A percentile compares a stretch with the other conserved stretches of the same genome.
phyloP scores from a whole-genome alignment of 306 rosid species.

The Phaseolus lunatus region DNA sequence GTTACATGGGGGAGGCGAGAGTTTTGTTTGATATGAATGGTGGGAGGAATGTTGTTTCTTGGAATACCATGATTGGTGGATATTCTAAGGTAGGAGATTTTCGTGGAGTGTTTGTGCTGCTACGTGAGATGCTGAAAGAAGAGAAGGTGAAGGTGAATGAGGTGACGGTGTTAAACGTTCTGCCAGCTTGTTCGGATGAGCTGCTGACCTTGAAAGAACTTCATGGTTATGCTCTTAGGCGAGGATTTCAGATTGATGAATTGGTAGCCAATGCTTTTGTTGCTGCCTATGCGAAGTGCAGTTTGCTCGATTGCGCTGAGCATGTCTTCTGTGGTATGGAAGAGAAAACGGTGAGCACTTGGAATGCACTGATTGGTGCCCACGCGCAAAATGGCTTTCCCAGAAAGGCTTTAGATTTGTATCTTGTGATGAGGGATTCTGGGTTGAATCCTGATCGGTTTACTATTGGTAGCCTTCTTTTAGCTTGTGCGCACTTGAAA shows the following conservation, averaged over 20 bases:
- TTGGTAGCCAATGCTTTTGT: conserved; percentile 77
- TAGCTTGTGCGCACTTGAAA: conserved; percentile 69
- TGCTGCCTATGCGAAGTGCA: conserved; percentile 75
- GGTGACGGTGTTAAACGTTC: conserved; percentile 73
- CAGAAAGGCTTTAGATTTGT: conserved; percentile 65
- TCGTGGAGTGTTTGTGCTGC: conserved; percentile 56
- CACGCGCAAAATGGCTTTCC: conserved; percentile 80
- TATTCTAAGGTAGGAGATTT: conserved; percentile 68
- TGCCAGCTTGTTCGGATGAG: conserved; percentile 68
- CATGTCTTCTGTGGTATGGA: conserved; percentile 60
- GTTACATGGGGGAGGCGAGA: conserved; percentile 55
- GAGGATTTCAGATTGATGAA: conserved; percentile 58
- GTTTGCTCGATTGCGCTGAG: conserved; percentile 62
- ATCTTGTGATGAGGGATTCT: conserved; percentile 61
- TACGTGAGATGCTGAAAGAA: conserved; percentile 67
- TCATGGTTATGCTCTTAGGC: conserved; percentile 72
- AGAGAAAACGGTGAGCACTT: conserved; percentile 69
- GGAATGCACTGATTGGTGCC: conserved; percentile 83
- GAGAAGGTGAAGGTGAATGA: conserved; percentile 59
- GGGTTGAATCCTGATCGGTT: conserved; percentile 66
- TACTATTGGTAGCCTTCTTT: conserved; percentile 72
- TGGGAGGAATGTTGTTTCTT: conserved; percentile 71
- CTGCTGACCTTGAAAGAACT: conserved; percentile 68
- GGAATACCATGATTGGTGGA: conserved; percentile 83
- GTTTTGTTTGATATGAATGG: conserved; percentile 58